These are phyloP conservation scores for Aphanomyces astaci DNA, from an alignment of 352 stramenopile genomes.

Conservation along the genomic window DNA sequence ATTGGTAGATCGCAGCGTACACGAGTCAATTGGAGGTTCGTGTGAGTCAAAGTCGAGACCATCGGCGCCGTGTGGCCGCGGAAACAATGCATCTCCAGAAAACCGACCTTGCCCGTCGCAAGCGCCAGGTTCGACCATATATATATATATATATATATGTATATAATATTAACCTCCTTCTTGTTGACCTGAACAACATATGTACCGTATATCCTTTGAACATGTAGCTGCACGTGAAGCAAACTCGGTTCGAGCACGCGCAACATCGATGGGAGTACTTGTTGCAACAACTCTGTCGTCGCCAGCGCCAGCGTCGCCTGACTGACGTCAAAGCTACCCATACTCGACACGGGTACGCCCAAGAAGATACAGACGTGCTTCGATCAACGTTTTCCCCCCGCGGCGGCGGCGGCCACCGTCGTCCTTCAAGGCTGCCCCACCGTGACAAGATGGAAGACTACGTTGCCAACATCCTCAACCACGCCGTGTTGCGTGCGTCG, in stretches of 20 bases:
- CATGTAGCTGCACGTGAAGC: slow-evolving; percentile 1
- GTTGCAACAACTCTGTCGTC: not conserved
- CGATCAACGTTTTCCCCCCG: not conserved
- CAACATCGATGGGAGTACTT: slow-evolving; percentile 19
- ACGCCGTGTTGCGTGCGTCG: not conserved
- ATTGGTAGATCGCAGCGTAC: slow-evolving; percentile 12
- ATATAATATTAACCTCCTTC: no score
- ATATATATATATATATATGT: no score
- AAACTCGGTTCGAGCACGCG: slow-evolving; percentile 4
- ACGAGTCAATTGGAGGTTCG: not conserved
- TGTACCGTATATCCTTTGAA: no score
- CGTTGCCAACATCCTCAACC: not conserved
- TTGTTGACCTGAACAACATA: no score
- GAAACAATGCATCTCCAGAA: slow-evolving; percentile 1
- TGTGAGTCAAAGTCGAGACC: not conserved
- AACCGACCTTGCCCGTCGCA: not conserved
- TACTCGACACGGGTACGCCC: not conserved
- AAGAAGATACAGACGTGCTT: not conserved
- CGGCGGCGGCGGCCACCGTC: no score
- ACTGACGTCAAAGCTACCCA: not conserved
- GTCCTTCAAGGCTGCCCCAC: no score
- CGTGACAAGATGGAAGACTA: not conserved
- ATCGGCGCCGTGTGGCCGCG: not conserved
- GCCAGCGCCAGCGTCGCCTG: not conserved
- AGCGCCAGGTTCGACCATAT: slow-evolving; percentile 12